These are phyloP conservation scores for Trametes elegans DNA, from an alignment of 768 basidiomycete species.

Conservation along the genomic window DNA sequence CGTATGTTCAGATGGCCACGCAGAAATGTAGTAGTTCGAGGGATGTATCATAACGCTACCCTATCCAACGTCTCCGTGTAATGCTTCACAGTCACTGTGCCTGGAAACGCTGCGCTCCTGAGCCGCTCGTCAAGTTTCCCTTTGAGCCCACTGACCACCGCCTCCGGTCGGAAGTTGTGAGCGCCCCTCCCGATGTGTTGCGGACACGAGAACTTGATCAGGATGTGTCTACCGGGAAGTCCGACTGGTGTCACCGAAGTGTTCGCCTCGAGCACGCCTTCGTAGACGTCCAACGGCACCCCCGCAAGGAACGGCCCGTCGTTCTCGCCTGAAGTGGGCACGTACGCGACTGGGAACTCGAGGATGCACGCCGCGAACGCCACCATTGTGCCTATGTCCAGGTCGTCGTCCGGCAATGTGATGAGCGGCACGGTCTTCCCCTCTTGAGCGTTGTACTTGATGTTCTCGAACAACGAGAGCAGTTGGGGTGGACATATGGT, in stretches of 20 bases:
- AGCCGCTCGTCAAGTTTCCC: constrained; percentile 37
- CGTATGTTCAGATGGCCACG: too few species aligned
- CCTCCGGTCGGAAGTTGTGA: constrained; percentile 18
- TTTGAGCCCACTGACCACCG: constrained; percentile 33
- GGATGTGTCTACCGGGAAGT: constrained; percentile 28
- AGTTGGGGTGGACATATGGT: neutral
- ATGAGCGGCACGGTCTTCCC: neutral
- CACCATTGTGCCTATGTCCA: constrained; percentile 31
- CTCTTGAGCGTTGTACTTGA: neutral
- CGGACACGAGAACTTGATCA: constrained; percentile 63
- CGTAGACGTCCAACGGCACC: constrained; percentile 50
- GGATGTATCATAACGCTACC: constrained; percentile 44
- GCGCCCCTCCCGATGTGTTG: constrained; percentile 20
- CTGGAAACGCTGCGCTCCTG: constrained; percentile 19
- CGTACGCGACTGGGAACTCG: constrained; percentile 60
- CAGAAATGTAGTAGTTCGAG: neutral
- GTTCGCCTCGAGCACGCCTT: constrained; percentile 34
- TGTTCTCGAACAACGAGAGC: neutral
- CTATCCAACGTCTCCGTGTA: constrained; percentile 41
- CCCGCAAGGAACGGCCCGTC: constrained; percentile 43
- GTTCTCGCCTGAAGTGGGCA: constrained; percentile 34
- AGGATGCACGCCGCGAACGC: constrained; percentile 59
- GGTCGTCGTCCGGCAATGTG: neutral
- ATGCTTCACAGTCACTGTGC: constrained; percentile 32
- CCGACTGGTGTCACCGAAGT: neutral